These are phyloP conservation scores for Talaromyces sp. DNA, from an alignment of 2,329 filamentous ascomycete genomes.

Conservation along the genomic window DNA sequence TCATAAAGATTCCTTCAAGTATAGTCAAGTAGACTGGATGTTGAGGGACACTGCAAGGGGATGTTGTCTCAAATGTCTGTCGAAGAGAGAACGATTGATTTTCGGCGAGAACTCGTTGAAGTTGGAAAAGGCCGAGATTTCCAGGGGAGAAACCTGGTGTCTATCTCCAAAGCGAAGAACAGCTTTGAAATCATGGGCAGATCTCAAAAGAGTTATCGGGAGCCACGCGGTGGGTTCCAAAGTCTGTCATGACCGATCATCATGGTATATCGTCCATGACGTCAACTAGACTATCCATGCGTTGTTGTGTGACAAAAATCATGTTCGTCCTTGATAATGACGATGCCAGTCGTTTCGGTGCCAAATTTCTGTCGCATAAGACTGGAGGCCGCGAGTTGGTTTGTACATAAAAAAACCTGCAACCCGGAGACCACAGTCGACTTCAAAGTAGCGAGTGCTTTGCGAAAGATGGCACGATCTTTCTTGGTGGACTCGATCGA, in stretches of 20 bases:
- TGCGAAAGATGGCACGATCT: not conserved
- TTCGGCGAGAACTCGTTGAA: not conserved
- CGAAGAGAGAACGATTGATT: not conserved
- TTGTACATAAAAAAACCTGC: not conserved
- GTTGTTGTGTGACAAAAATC: too few species aligned
- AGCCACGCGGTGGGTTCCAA: not conserved
- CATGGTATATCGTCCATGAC: too few species aligned
- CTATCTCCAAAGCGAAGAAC: not conserved
- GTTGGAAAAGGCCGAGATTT: not conserved
- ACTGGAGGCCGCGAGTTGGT: not conserved
- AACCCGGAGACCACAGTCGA: not conserved
- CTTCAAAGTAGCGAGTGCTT: not conserved
- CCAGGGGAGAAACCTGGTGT: not conserved
- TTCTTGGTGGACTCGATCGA: not conserved
- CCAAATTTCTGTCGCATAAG: not conserved
- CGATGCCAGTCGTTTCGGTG: not conserved
- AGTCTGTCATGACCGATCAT: too few species aligned
- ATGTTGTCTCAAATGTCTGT: not conserved
- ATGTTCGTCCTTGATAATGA: constrained; percentile 1
- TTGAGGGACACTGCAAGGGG: not conserved
- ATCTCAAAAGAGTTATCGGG: not conserved
- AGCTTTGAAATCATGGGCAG: not conserved
- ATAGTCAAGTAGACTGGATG: too few species aligned
- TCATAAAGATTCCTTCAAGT: too few species aligned
- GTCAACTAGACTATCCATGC: too few species aligned